Conservation (phyloP, 805 yeast species). For the Yarrowia hollandica region DNA sequence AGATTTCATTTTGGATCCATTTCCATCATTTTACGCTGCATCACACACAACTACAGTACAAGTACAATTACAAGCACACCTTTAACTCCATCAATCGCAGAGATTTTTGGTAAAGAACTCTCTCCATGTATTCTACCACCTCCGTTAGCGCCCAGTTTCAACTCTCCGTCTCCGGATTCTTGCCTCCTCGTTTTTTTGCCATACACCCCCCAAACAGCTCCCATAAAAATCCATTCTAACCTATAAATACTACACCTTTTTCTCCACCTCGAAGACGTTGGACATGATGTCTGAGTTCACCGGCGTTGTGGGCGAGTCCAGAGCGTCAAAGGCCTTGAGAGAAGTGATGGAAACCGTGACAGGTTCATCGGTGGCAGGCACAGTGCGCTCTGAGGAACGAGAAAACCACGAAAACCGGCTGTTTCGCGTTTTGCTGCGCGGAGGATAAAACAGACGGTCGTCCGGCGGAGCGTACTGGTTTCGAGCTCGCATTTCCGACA, state of each 20-base stretch:
- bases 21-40: too few relatives aligned
- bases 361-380: not conserved
- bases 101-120: too few relatives aligned
- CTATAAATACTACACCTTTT: not conserved
- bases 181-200: not conserved
- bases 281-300: not conserved
- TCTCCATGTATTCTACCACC: too few relatives aligned
- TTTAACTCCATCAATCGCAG: too few relatives aligned
- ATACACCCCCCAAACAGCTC: not conserved
- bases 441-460: not conserved
- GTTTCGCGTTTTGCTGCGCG: not conserved
- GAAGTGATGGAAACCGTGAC: not conserved
- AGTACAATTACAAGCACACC: too few relatives aligned
- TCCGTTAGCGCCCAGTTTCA: too few relatives aligned
- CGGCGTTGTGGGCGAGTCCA: conserved; percentile 16
- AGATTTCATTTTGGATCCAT: too few relatives aligned
- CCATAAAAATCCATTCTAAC: not conserved
- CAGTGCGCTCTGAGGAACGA: not conserved
- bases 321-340: not conserved
- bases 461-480: conserved; percentile 3
- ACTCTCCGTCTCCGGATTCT: too few relatives aligned
- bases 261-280: not conserved
- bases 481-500: not conserved
- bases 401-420: conserved; percentile 5
- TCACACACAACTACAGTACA: too few relatives aligned